Conservation (phyloP, 2,329 filamentous ascomycete species). For the Paracoccidioides lutzii region DNA sequence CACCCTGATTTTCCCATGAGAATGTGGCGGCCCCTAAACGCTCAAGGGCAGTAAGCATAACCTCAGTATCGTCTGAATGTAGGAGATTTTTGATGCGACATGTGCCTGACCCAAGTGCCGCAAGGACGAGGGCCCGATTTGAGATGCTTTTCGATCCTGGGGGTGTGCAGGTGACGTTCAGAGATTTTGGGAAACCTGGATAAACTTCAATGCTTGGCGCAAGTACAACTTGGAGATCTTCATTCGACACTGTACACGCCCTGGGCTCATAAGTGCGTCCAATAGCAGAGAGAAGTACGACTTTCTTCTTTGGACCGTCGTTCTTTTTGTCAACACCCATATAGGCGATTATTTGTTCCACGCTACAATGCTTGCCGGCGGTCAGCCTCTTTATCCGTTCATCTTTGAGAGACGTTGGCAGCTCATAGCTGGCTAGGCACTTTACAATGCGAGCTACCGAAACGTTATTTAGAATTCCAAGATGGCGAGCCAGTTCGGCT, state of each 20-base stretch:
- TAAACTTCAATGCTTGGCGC: conserved; percentile 64
- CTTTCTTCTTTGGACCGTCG: conserved; percentile 85
- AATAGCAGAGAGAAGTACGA: conserved; percentile 82
- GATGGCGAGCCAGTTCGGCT: conserved; percentile 77
- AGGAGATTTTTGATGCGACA: conserved; percentile 85
- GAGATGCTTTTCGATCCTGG: conserved; percentile 97
- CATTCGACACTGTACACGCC: conserved; percentile 80
- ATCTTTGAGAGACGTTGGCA: conserved; percentile 76
- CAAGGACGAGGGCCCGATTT: conserved; percentile 86
- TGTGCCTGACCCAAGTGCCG: conserved; percentile 72
- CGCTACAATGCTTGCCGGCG: conserved; percentile 74
- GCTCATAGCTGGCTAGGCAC: conserved; percentile 84
- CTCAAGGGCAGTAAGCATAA: conserved; percentile 86
- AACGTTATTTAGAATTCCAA: conserved; percentile 71
- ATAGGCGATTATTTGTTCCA: conserved; percentile 73
- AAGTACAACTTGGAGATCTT: conserved; percentile 67
- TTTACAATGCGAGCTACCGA: conserved; percentile 84
- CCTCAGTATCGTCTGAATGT: conserved; percentile 93
- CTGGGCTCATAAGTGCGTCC: conserved; percentile 76
- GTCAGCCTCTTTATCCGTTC: conserved; percentile 69
- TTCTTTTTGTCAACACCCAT: conserved; percentile 99
- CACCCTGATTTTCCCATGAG: conserved; percentile 89
- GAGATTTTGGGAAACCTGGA: conserved; percentile 53
- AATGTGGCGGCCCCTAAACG: conserved; percentile 78
- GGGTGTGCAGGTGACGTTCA: conserved; percentile 65